phyloP scores from a whole-genome alignment of 306 rosid genomes.

The Vicia villosa region DNA sequence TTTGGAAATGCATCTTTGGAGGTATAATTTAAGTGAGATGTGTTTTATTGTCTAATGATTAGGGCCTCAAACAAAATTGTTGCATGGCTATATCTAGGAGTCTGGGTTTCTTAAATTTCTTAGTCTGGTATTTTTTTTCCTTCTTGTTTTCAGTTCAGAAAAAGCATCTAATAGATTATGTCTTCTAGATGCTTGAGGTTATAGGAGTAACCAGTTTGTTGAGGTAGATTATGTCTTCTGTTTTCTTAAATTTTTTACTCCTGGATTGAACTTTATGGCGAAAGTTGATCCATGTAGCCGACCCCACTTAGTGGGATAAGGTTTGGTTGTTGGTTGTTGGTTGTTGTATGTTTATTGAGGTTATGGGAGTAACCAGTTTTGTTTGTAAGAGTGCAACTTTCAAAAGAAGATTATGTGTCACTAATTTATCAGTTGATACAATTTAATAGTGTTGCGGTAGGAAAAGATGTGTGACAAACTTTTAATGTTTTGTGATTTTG shows the following conservation, averaged over 20 bases:
- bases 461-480: background rate
- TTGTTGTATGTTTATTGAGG: constrained; percentile 19
- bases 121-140: background rate
- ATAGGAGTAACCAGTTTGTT: too few relatives aligned
- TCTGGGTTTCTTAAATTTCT: constrained; percentile 10
- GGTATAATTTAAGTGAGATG: background rate
- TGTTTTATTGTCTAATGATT: constrained; percentile 4
- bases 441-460: background rate
- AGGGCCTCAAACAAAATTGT: constrained; percentile 10
- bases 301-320: too few relatives aligned
- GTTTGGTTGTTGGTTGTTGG: too few relatives aligned
- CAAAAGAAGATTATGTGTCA: background rate
- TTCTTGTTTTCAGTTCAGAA: background rate
- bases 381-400: constrained; percentile 21
- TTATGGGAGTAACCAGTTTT: constrained; percentile 6
- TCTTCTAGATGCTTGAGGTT: background rate
- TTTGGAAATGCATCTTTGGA: constrained; percentile 10
- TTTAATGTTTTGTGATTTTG: constrained; percentile 10
- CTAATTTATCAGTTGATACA: background rate
- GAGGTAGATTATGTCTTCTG: background rate
- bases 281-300: too few relatives aligned
- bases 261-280: constrained; percentile 3
- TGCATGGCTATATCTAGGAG: constrained; percentile 12
- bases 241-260: background rate
- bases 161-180: constrained; percentile 4